Conservation (phyloP, 2,329 filamentous ascomycete species). For the Davidsoniella virescens region DNA sequence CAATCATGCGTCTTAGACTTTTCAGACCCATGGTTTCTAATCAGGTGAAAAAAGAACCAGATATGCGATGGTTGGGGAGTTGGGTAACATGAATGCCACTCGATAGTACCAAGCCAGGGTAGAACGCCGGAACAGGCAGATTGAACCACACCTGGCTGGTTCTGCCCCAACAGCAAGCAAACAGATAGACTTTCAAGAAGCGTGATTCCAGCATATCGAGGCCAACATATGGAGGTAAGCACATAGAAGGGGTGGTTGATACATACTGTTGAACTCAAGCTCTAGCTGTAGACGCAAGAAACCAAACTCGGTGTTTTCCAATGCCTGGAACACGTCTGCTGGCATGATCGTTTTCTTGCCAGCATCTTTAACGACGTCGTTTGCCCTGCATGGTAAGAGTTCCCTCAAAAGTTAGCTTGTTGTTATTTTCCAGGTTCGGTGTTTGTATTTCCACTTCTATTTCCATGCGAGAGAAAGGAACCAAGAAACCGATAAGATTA, state of each 20-base stretch:
- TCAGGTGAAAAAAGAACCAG: not conserved
- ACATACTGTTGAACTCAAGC: slow-evolving; percentile 58
- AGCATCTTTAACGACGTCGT: slow-evolving; percentile 48
- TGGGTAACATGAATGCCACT: not conserved
- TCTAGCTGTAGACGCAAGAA: slow-evolving; percentile 54
- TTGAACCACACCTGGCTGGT: too few species aligned
- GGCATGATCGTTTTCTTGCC: slow-evolving; percentile 67
- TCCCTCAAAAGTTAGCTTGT: not conserved
- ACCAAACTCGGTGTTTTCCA: slow-evolving; percentile 63
- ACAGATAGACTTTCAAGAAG: not conserved
- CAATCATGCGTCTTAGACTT: too few species aligned
- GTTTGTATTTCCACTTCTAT: not conserved
- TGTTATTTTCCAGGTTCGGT: not conserved
- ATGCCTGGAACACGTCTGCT: slow-evolving; percentile 57
- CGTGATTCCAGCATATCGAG: not conserved
- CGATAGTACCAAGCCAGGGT: too few species aligned
- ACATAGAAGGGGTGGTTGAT: not conserved
- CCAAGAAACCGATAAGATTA: too few species aligned
- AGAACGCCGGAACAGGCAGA: too few species aligned
- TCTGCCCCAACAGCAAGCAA: too few species aligned
- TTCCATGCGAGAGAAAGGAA: not conserved
- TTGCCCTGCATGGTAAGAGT: slow-evolving; percentile 38
- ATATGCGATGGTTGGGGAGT: not conserved
- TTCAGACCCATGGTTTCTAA: slow-evolving; percentile 4
- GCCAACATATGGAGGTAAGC: not conserved